A percentile compares a stretch with the other conserved stretches of the same genome.
These are phyloP conservation scores for Helianthus annuus DNA, from an alignment of 129 eudicot species.

Conservation along the genomic window DNA sequence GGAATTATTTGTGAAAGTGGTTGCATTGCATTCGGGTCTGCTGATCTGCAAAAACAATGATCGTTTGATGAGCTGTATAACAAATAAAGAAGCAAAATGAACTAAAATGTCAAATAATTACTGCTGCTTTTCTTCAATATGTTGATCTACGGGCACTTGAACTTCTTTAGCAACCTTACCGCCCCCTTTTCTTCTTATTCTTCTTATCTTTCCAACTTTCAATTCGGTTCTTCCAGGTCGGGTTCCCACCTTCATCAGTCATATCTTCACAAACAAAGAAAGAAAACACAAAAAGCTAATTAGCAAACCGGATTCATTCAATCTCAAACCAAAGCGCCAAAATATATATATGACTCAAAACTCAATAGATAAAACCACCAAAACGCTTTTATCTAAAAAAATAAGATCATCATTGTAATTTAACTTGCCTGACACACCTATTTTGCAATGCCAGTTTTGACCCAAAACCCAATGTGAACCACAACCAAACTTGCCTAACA, in stretches of 20 bases:
- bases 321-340: neutral
- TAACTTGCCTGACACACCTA: conserved; percentile 51
- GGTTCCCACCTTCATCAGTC: conserved; percentile 74
- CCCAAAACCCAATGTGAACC: too few species aligned
- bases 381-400: too few species aligned
- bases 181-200: conserved; percentile 63
- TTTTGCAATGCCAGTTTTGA: too few species aligned
- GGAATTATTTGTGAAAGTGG: conserved; percentile 88
- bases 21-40: conserved; percentile 47
- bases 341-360: neutral
- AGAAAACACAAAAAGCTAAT: neutral
- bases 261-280: conserved; percentile 44
- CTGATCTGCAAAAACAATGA: conserved; percentile 51
- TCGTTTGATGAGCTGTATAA: neutral
- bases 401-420: too few species aligned
- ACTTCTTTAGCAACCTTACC: conserved; percentile 62
- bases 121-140: conserved; percentile 79
- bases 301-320: neutral
- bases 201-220: conserved; percentile 98
- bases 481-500: too few species aligned
- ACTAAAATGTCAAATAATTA: conserved; percentile 30
- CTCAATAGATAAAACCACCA: conserved; percentile 51
- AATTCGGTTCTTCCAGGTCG: conserved; percentile 94
- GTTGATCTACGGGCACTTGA: conserved; percentile 74
- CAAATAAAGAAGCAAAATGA: neutral